Percentiles rank a stretch among this genome's conserved stretches.
Evolutionary conservation across 805 yeast species (phyloP).

Genomic region (Ogataea nakhonphanomensis): DNA sequence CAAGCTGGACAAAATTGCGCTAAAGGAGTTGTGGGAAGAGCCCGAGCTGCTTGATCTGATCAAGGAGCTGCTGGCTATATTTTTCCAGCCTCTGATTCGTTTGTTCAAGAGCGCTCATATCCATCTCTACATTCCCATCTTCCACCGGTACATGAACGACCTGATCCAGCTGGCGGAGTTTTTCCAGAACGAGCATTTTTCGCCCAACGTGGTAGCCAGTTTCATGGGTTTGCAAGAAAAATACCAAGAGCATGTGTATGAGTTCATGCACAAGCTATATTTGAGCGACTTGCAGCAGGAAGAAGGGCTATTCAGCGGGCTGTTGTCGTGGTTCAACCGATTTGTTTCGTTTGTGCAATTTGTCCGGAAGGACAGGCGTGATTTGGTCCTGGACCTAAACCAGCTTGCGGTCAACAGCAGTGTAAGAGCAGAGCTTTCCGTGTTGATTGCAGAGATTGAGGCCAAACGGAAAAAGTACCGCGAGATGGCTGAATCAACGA

Average conservation of each 20-base stretch:
- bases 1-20: slow-evolving; percentile 68
- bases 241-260: slow-evolving; percentile 70
- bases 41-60: slow-evolving; percentile 74
- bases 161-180: slow-evolving; percentile 54
- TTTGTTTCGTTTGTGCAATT: slow-evolving; percentile 61
- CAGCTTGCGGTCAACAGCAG: slow-evolving; percentile 32
- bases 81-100: slow-evolving; percentile 70
- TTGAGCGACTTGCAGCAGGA: slow-evolving; percentile 54
- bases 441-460: slow-evolving; percentile 36
- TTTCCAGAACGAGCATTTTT: slow-evolving; percentile 43
- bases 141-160: slow-evolving; percentile 66
- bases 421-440: slow-evolving; percentile 39
- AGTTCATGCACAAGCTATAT: slow-evolving; percentile 79
- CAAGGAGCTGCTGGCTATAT: slow-evolving; percentile 66
- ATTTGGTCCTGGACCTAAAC: slow-evolving; percentile 44
- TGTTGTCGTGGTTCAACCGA: slow-evolving; percentile 70
- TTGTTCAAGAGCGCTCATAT: slow-evolving; percentile 66
- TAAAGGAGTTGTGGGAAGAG: slow-evolving; percentile 81
- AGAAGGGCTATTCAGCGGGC: slow-evolving; percentile 57
- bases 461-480: slow-evolving; percentile 39
- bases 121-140: slow-evolving; percentile 59
- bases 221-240: slow-evolving; percentile 63
- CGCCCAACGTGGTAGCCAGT: slow-evolving; percentile 61
- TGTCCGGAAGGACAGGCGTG: slow-evolving; percentile 46
- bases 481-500: slow-evolving; percentile 20